Base-by-base conservation (phyloP, 306 rosid genomes). In the Glycine tomentella region DNA sequence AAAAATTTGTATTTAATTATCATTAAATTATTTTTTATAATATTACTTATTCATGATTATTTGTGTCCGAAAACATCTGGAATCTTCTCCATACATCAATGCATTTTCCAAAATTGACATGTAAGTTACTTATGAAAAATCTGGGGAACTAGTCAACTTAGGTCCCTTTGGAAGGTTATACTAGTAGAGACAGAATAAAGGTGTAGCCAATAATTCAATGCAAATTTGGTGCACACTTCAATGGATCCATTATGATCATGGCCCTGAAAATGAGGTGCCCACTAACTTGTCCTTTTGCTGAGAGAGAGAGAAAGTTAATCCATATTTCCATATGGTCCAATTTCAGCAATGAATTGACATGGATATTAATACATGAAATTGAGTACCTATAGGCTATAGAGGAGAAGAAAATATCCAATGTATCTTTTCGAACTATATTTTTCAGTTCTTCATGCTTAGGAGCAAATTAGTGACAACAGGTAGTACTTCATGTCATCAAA, bases 161-260 rank as follows among this genome's bases (percentile, higher is more conserved):
- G 36, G 38, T 36, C 65, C 77, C n/a, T 15, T 36, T 36, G 9
- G 58, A 53, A 36, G 36, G 56, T 56, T 56, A 36, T 40, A 72
- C 13, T 25, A n/a, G 48, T 4, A 51, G 76, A 71, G 34, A 53
- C 33, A 15, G 6, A 9, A 72, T 13, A 72, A 72, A 33, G 6
- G 14, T n/a, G 63, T n/a, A 52, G n/a, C 64, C 50, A 72, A 52
- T 72, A 53, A 53, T 72, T 72, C 15, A 74, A 58, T 16, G 69
- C 42, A 42, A 58, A 17, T 42, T 58, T 57, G 20, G 45, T 74
- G 20, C 69, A 42, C 14, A 74, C 44, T 57, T 74, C 69, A 45
- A 46, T 12, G 42, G 69, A 59, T 58, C 16, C 11, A 57, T 74
- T 66, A 12, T 71, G 46, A 51, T 36, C 49, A 75, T 14, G 69